Evolutionary conservation across 495 filamentous ascomycete species (phyloP).

Genomic region (Podospora pseudopauciseta): DNA sequence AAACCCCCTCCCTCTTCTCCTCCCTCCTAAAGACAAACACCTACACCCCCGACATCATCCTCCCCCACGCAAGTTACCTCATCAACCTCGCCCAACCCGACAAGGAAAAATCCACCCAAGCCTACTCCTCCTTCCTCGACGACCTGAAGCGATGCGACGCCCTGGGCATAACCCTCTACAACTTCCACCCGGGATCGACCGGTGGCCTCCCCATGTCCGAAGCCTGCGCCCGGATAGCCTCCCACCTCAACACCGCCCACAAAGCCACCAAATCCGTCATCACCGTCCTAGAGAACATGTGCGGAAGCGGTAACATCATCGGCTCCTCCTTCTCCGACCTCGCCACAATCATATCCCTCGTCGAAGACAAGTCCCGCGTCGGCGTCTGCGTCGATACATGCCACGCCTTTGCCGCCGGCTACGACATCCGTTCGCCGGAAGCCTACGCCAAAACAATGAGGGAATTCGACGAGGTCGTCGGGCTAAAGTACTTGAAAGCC

Average conservation of each 20-base stretch:
- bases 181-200: conserved; percentile 91
- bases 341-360: conserved; percentile 70
- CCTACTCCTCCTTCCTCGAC: conserved; percentile 81
- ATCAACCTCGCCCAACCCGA: conserved; percentile 91
- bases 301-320: conserved; percentile 81
- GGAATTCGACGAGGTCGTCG: conserved; percentile 76
- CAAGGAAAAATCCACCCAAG: conserved; percentile 73
- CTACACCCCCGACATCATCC: conserved; percentile 62
- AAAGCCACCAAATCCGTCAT: conserved; percentile 67
- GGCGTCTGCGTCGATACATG: conserved; percentile 97
- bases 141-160: conserved; percentile 83
- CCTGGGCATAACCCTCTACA: conserved; percentile 88
- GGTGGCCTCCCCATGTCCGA: conserved; percentile 59
- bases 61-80: conserved; percentile 94
- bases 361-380: conserved; percentile 80
- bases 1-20: conserved; percentile 64
- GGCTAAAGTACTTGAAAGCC: conserved; percentile 73
- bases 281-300: conserved; percentile 93
- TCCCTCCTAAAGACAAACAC: conserved; percentile 61
- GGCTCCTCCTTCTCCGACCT: conserved; percentile 82
- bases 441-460: conserved; percentile 69
- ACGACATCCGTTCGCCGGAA: conserved; percentile 74
- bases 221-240: conserved; percentile 75
- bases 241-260: conserved; percentile 75
- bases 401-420: conserved; percentile 89